Conservation (phyloP, 2,329 filamentous ascomycete genomes). For the Bipolaris cookei region DNA sequence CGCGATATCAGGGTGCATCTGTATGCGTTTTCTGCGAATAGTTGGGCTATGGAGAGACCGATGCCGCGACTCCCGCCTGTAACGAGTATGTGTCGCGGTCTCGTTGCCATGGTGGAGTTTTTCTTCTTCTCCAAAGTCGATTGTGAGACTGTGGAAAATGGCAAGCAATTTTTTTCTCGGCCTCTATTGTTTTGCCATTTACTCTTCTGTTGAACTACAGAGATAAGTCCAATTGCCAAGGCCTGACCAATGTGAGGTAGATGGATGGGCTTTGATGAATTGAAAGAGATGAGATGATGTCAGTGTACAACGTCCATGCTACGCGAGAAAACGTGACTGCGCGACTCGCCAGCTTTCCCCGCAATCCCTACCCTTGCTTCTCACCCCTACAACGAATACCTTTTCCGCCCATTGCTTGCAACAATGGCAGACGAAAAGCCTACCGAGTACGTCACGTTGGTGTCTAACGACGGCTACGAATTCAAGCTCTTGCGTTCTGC, state of each 20-base stretch:
- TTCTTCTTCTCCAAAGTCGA: neutral
- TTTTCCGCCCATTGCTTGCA: neutral
- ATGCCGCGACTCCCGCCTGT: conserved; percentile 50
- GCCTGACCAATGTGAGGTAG: neutral
- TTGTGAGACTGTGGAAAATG: neutral
- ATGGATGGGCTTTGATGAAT: neutral
- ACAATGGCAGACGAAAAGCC: conserved; percentile 31
- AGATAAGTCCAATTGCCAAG: neutral
- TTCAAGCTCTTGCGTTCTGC: conserved; percentile 76
- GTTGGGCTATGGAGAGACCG: conserved; percentile 46
- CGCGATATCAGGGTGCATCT: conserved; percentile 45
- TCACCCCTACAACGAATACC: neutral
- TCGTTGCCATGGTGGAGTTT: neutral
- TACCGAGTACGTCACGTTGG: conserved; percentile 77
- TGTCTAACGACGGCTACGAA: conserved; percentile 77
- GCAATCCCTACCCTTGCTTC: conserved; percentile 3
- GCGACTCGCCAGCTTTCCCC: conserved; percentile 23
- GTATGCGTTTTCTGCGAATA: conserved; percentile 40
- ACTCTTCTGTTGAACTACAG: too few relatives aligned
- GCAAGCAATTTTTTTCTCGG: neutral
- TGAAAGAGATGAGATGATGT: neutral
- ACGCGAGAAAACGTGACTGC: conserved; percentile 38
- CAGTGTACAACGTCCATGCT: neutral
- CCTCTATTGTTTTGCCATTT: neutral
- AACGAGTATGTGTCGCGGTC: conserved; percentile 42